Conservation (phyloP, 2,329 filamentous ascomycete genomes). For the Diaporthe vexans region DNA sequence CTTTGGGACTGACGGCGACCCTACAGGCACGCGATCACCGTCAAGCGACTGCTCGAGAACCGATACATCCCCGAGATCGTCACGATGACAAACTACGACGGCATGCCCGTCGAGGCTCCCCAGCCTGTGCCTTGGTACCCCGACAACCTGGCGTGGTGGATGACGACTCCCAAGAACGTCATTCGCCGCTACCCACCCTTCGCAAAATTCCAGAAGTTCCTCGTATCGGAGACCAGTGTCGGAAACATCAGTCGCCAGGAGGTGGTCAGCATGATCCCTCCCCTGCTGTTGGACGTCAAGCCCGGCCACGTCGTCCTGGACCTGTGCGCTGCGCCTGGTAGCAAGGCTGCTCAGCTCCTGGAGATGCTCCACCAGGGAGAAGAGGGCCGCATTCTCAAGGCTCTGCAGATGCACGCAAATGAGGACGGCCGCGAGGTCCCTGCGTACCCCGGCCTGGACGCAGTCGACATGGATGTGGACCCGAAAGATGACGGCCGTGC, state of each 20-base stretch:
- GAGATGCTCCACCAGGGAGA: slow-evolving; percentile 96
- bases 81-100: slow-evolving; percentile 86
- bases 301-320: slow-evolving; percentile 95
- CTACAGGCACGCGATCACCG: slow-evolving; percentile 86
- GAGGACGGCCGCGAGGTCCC: slow-evolving; percentile 70
- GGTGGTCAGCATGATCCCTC: slow-evolving; percentile 98
- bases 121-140: slow-evolving; percentile 92
- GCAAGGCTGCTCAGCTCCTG: slow-evolving; percentile 94
- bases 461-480: slow-evolving; percentile 69
- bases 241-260: slow-evolving; percentile 98
- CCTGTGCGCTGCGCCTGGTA: slow-evolving; percentile 95
- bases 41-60: slow-evolving; percentile 88
- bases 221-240: slow-evolving; percentile 96
- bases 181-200: slow-evolving; percentile 95
- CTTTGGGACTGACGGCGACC: slow-evolving; percentile 34
- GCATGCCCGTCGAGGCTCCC: slow-evolving; percentile 84
- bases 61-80: slow-evolving; percentile 93
- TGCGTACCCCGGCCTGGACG: slow-evolving; percentile 61
- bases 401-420: slow-evolving; percentile 73
- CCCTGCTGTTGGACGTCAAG: slow-evolving; percentile 89
- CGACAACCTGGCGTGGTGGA: slow-evolving; percentile 94
- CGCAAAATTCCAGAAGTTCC: slow-evolving; percentile 95
- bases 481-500: slow-evolving; percentile 84
- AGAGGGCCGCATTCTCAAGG: slow-evolving; percentile 84
- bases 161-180: slow-evolving; percentile 98